Conservation (phyloP, 306 rosid genomes). For the Acacia melanoxylon region DNA sequence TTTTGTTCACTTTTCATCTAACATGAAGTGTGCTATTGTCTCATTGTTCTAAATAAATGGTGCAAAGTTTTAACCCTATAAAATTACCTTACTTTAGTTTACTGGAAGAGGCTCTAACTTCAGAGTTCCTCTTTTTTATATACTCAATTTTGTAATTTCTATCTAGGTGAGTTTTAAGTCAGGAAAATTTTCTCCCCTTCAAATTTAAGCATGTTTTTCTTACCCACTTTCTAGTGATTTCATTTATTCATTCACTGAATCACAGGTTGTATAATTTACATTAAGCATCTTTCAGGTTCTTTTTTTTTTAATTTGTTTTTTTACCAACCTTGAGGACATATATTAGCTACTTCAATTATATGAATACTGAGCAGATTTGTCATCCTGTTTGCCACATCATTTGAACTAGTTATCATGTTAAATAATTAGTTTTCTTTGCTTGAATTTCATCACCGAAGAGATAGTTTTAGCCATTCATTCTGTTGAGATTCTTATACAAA, state of each 20-base stretch:
- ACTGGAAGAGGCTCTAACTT: background rate
- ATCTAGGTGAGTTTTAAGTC: background rate
- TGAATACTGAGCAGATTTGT: background rate
- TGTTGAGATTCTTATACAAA: background rate
- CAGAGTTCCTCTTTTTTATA: background rate
- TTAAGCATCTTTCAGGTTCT: slow-evolving; percentile 22
- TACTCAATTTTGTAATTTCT: background rate
- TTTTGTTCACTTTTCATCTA: slow-evolving; percentile 23
- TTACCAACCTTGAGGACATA: background rate
- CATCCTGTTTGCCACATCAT: background rate
- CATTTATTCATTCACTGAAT: slow-evolving; percentile 13
- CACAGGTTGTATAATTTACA: background rate
- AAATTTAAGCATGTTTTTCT: slow-evolving; percentile 17
- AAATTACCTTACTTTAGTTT: slow-evolving; percentile 1
- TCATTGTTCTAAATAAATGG: slow-evolving; percentile 10
- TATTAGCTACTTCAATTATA: slow-evolving; percentile 9
- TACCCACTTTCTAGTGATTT: background rate
- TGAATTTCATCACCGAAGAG: background rate
- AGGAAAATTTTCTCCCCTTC: background rate
- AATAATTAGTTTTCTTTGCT: background rate
- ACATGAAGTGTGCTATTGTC: slow-evolving; percentile 16
- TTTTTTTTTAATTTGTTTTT: background rate
- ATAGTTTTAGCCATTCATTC: background rate
- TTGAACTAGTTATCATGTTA: background rate
- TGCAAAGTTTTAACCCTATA: background rate